A percentile compares a stretch with the other conserved stretches of the same genome.
Evolutionary conservation across 1,284 basidiomycete genomes (phyloP).

Genomic region (Melampsora americana): DNA sequence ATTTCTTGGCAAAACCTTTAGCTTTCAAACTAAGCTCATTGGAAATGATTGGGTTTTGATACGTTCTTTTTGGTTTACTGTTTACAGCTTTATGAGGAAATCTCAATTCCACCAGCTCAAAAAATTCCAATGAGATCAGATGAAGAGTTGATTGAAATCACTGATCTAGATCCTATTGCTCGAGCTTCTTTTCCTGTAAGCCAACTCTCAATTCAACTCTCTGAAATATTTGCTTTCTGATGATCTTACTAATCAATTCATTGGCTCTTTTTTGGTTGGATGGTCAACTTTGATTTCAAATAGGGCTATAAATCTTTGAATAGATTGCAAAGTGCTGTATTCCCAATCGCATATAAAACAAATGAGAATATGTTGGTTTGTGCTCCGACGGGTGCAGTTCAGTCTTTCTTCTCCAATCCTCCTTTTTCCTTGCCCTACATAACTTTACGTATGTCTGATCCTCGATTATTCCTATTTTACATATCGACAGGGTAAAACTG

Average conservation of each 20-base stretch:
- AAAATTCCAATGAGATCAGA: slow-evolving; percentile 51
- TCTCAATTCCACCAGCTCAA: slow-evolving; percentile 53
- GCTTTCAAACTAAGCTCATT: not conserved
- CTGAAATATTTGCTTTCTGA: not conserved
- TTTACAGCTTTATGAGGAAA: slow-evolving; percentile 49
- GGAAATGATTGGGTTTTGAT: not conserved
- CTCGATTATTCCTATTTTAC: not conserved
- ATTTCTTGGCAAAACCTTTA: not conserved
- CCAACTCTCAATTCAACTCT: not conserved
- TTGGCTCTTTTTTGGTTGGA: not conserved
- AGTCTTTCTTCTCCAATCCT: slow-evolving; percentile 57
- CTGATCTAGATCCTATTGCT: slow-evolving; percentile 52
- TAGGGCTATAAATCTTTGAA: slow-evolving; percentile 81
- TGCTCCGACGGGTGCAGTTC: slow-evolving; percentile 89
- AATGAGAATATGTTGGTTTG: slow-evolving; percentile 98
- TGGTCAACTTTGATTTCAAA: not conserved
- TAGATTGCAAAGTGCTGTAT: slow-evolving; percentile 92
- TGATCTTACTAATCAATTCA: not conserved
- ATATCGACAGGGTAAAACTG: slow-evolving; percentile 78
- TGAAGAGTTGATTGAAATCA: slow-evolving; percentile 52
- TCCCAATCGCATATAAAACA: slow-evolving; percentile 83
- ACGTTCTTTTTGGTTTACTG: not conserved
- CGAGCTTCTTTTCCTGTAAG: slow-evolving; percentile 51
- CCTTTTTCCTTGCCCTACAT: not conserved
- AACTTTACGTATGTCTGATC: not conserved